A percentile compares a stretch with the other conserved stretches of the same genome.
Conservation (phyloP, 139 green algal species). For the Tetraselmis chui region DNA sequence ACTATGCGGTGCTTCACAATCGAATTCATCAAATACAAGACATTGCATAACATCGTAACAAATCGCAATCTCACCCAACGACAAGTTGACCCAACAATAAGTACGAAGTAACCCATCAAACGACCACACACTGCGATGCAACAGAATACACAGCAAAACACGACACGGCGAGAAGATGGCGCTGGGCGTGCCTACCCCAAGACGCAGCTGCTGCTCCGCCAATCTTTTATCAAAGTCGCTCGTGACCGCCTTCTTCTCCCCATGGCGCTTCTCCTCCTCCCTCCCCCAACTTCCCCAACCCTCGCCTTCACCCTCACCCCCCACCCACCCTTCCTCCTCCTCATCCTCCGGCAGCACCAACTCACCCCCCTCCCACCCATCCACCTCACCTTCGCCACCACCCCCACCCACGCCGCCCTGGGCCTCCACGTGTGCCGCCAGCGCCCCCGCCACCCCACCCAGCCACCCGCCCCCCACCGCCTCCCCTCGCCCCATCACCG, state of each 20-base stretch:
- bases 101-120: too few relatives aligned
- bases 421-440: not conserved
- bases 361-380: not conserved
- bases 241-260: not conserved
- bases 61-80: too few relatives aligned
- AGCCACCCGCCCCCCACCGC: not conserved
- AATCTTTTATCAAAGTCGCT: not conserved
- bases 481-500: not conserved
- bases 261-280: not conserved
- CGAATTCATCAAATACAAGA: too few relatives aligned
- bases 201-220: not conserved
- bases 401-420: too few relatives aligned
- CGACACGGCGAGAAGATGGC: too few relatives aligned
- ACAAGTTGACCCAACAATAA: too few relatives aligned
- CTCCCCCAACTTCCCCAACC: not conserved
- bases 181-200: not conserved
- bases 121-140: too few relatives aligned
- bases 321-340: not conserved
- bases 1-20: too few relatives aligned
- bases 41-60: too few relatives aligned
- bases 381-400: not conserved
- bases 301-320: not conserved
- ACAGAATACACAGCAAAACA: too few relatives aligned
- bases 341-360: not conserved
- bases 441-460: not conserved